Percentiles rank a stretch among this genome's conserved stretches.
Evolutionary conservation across 2,329 filamentous ascomycete species (phyloP).

Genomic region (Sporothrix globosa): DNA sequence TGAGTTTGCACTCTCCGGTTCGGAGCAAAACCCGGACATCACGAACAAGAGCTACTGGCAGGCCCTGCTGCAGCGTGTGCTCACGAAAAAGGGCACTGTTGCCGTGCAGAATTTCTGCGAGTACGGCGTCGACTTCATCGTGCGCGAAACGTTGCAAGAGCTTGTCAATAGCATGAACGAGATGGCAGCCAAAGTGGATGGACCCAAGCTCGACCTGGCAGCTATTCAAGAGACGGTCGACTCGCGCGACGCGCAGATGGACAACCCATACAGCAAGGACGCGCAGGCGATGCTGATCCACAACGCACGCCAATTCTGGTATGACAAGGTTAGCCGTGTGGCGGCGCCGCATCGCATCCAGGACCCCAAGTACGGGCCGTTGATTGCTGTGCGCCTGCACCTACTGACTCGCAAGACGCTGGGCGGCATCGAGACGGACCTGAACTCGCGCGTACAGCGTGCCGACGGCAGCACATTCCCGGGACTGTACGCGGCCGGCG

Average conservation of each 20-base stretch:
- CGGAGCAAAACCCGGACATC: conserved; percentile 65
- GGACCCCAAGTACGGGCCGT: conserved; percentile 58
- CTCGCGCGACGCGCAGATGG: conserved; percentile 58
- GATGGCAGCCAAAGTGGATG: conserved; percentile 51
- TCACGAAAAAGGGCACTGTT: conserved; percentile 56
- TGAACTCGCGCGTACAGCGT: conserved; percentile 59
- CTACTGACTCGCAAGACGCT: conserved; percentile 64
- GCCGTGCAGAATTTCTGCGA: conserved; percentile 63
- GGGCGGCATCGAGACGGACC: conserved; percentile 62
- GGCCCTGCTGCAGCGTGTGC: conserved; percentile 54
- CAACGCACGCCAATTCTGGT: conserved; percentile 60
- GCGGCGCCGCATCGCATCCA: conserved; percentile 58
- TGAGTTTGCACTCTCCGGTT: conserved; percentile 65
- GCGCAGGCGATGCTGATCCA: conserved; percentile 64
- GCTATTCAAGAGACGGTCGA: conserved; percentile 54
- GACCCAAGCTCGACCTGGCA: conserved; percentile 53
- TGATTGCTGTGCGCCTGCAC: conserved; percentile 65
- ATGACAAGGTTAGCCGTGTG: conserved; percentile 56
- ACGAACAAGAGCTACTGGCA: conserved; percentile 61
- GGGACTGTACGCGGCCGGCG: conserved; percentile 63
- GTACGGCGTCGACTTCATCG: conserved; percentile 62
- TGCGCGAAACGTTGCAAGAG: conserved; percentile 58
- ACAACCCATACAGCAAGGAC: conserved; percentile 62
- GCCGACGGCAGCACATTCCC: conserved; percentile 54
- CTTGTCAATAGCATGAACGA: conserved; percentile 63